Evolutionary conservation across 1,284 basidiomycete genomes (phyloP), one percentile per base, ranked within the genome.

Genomic region (Hypsizygus ulmarius): DNA sequence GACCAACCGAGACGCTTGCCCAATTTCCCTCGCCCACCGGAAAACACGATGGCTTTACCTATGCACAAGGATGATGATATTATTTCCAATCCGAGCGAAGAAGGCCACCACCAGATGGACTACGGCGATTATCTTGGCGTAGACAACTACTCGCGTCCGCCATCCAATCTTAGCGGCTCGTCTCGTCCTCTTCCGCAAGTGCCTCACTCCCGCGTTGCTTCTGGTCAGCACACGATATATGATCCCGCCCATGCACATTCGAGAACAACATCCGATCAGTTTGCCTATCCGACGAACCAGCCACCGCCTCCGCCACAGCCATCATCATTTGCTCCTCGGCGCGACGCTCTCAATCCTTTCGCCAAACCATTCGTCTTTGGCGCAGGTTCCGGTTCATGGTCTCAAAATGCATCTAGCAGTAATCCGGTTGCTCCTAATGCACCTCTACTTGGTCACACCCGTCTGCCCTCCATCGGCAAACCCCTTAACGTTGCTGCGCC

Each of bases 341-440:
- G 64, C 37, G 69, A 72, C 34, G 64, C 77, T 1, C 76, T 91
- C 41, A 91, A 91, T 61, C 88, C 88, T 0, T 73, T 79, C 47
- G 88, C 88, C 8, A 88, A 87, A 59, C 86, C 88, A 0, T 91
- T 91, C 54, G 82, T 89, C 6, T 90, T 90, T 63, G 87, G 85
- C 40, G 59, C 58, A 34, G 59, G 64, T 52, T 66, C 64, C 54
- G 62, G 63, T 50, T 58, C 67, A 52, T 68, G 64, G 60, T 55
- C 60, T 4, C 65, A 69, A 29, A 61, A 61, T 25, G 7, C 21
- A 39, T 61, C 53, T 28, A 66, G 53, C 45, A 58, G 47, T 43
- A 52, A 59, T 37, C 52, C 61, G 38, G 64, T 64, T 10, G 67
- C 71, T 38, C 71, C 69, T 14, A 64, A 64, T 43, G 65, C 66